Evolutionary conservation across 2,329 filamentous ascomycete genomes (phyloP).

Genomic region (Penicillium sp.): DNA sequence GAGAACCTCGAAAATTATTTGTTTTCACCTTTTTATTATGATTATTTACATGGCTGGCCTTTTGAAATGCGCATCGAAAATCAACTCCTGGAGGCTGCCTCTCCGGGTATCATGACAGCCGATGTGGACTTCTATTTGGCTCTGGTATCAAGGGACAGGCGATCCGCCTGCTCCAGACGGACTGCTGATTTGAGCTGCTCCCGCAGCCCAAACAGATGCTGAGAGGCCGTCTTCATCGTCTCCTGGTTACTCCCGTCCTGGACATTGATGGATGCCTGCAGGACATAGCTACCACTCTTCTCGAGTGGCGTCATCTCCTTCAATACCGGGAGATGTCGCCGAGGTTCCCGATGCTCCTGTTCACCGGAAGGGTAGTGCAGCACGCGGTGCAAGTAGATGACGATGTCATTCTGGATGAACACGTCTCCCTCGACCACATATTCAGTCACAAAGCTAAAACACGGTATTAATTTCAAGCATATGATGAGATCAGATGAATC

Average conservation of each 20-base stretch:
- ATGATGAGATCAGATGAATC: conserved; percentile 10
- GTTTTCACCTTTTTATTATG: background rate
- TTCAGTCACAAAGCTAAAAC: conserved; percentile 54
- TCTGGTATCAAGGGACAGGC: conserved; percentile 59
- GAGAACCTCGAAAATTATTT: background rate
- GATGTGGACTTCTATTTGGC: conserved; percentile 46
- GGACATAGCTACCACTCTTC: conserved; percentile 55
- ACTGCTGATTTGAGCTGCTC: conserved; percentile 56
- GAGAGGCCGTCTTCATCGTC: conserved; percentile 53
- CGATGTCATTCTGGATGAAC: conserved; percentile 58
- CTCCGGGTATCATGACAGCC: conserved; percentile 22
- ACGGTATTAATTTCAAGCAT: conserved; percentile 12
- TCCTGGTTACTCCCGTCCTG: conserved; percentile 55
- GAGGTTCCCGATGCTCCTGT: conserved; percentile 32
- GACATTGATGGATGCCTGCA: conserved; percentile 58
- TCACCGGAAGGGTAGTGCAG: conserved; percentile 45
- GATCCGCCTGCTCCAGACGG: conserved; percentile 57
- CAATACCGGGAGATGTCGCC: conserved; percentile 43
- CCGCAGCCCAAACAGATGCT: conserved; percentile 56
- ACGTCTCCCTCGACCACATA: conserved; percentile 57
- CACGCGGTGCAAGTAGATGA: conserved; percentile 57
- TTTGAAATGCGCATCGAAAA: background rate
- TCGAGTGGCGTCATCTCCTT: conserved; percentile 53
- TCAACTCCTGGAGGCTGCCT: conserved; percentile 17
- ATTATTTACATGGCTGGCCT: background rate